Percentiles rank a stretch among this genome's conserved stretches.
These are phyloP conservation scores for Umbellularia californica DNA, from an alignment of 164 flowering plant genomes.

Conservation along the genomic window DNA sequence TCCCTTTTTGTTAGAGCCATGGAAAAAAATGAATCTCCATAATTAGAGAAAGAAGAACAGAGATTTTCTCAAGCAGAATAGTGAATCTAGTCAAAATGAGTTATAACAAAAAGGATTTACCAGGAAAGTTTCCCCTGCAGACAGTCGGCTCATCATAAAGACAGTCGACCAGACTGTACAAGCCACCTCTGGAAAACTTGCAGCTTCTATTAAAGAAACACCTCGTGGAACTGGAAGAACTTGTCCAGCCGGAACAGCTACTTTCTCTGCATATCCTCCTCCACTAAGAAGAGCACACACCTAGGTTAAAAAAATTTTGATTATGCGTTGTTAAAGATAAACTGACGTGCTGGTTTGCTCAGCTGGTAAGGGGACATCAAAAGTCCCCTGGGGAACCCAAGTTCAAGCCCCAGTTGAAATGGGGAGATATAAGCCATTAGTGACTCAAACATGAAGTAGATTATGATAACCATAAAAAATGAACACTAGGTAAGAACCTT, in stretches of 20 bases:
- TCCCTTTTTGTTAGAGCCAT: too few species aligned
- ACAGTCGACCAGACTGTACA: constrained; percentile 99
- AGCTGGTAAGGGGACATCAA: too few species aligned
- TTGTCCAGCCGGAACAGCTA: constrained; percentile 81
- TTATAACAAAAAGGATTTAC: constrained; percentile 25
- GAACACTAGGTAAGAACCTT: too few species aligned
- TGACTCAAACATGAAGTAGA: too few species aligned
- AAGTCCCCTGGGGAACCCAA: too few species aligned
- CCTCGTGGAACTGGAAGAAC: constrained; percentile 86
- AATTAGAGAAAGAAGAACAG: neutral
- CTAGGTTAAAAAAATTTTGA: constrained; percentile 25
- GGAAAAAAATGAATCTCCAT: neutral
- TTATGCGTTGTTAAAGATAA: neutral
- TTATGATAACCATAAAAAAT: too few species aligned
- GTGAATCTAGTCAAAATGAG: neutral
- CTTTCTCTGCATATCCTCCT: constrained; percentile 98
- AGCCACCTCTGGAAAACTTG: constrained; percentile 90
- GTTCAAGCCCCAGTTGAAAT: too few species aligned
- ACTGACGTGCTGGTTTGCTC: too few species aligned
- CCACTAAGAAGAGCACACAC: constrained; percentile 96
- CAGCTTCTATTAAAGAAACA: constrained; percentile 79
- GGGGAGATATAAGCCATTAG: too few species aligned
- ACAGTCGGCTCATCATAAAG: constrained; percentile 74
- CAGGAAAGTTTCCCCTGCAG: constrained; percentile 80
- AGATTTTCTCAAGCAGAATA: neutral